Base-by-base conservation (phyloP, 2,329 filamentous ascomycete species). In the Lecanosticta acicola region DNA sequence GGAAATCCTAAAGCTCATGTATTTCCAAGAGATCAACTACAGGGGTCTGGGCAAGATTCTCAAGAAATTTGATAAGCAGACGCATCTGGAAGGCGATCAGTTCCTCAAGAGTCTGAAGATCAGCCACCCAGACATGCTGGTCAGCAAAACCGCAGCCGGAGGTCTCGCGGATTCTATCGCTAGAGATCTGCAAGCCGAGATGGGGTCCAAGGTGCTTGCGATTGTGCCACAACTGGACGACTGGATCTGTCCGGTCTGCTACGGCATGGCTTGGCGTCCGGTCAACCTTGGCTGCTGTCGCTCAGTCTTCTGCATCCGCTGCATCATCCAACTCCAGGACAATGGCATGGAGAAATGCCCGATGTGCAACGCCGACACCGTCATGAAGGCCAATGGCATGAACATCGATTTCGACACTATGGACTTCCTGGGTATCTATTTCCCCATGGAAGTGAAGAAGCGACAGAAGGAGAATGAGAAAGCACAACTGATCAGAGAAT, bases 21-120 rank as follows among this genome's bases (percentile, higher is more conserved):
- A 83, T 48, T 94, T 94, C 57, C 86, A 90, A 59, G 87, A 93
- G 61, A 81, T 94, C 54, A 94, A 94, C 59, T 79, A 80, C 54
- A 77, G 77, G 21, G 88, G 88, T 1, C 80, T 93, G 58, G 72
- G 72, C 26, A 94, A 94, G 66, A 94, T 94, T 41, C 68, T 94
- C 43, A 94, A 94, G 66, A 94, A 89, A 81, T 94, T 94, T 62
- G 86, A 93, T 67, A 94, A 94, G 67, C 79, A 81, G 48, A 94
- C 88, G 1, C 80, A 84, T 1, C 72, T 94, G 16, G 81, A 83
- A 19, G 81, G 56, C 9, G 49, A 61, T 19, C 29, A 49, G 4
- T 64, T 64, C 41, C 43, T 61, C 33, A 50, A 50, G 2, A 54
- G 48, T 10, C 49, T 65, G 11, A 45, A 54, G 18, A 45, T 49